Evolutionary conservation across 2,329 filamentous ascomycete species (phyloP), one percentile per base, ranked within the genome.

Genomic region (Alternaria atra): DNA sequence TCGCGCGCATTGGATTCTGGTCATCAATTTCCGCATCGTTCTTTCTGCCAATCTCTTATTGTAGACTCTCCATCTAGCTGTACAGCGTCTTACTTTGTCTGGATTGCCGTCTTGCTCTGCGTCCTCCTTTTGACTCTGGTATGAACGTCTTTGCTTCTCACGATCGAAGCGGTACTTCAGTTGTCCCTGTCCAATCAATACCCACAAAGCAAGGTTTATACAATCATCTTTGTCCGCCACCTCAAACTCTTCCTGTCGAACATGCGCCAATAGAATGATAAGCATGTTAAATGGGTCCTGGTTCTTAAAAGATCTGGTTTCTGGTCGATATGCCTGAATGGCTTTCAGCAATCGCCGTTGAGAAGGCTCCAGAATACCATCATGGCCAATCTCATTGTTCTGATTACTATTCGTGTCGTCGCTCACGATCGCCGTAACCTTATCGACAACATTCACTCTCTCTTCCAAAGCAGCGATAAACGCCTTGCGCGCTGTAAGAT

Each of bases 301-400:
- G 8, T 50, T 57, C 25, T 46, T 32, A 37, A 73, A 74, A 2
- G 7, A 1, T 34, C 46, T 53, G 27, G 63, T 66, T 39, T 72
- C 72, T 7, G 71, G 67, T 7, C 67, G 63, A 27, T 67, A 69
- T 30, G 52, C 62, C 30, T 63, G 64, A 3, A 74, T 40, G 6
- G 67, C 64, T 25, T 58, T 51, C 5, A 62, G 53, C 5, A 74
- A 37, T 34, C 54, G 50, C 6, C 39, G 39, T 25, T 40, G 34
- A 15, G 59, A 62, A 13, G 43, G 30, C 37, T 67, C 56, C 10
- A 64, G 35, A 15, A 52, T 61, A 7, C 46, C 59, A 9, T 51
- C 27, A 4, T 57, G 47, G 27, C 46, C 23, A n/a, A 34, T 17
- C 29, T 39, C 20, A 23, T 44, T 32, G 32, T 52, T 54, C 48